Base-by-base conservation (phyloP, 2,329 filamentous ascomycete genomes). In the Aspergillus amoenus region DNA sequence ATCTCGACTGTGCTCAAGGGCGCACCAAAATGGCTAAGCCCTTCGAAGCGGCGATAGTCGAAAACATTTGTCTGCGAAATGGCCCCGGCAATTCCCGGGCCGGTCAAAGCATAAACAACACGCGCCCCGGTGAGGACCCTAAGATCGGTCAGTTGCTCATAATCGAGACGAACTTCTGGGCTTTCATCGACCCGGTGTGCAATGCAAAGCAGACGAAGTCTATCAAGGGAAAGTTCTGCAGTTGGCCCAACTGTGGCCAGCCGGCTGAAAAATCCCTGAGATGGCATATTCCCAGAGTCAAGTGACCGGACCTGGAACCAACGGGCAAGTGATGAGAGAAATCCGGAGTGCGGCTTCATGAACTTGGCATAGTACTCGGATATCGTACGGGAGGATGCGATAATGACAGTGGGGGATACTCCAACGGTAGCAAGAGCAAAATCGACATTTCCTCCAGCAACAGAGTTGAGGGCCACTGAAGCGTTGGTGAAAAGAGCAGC, bases 1-100 rank as follows among this genome's bases (percentile, higher is more conserved):
- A 97, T 73, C 77, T 97, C 93, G 1, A 93, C 83, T 65, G 86
- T 88, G 61, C 88, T 90, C 41, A 94, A 70, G 2, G 93, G 93
- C 9, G 88, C 81, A 3, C 94, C 94, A 68, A 97, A 96, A 72
- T 96, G 92, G 57, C 75, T 79, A 45, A 78, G 76, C 44, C 74
- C 75, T 12, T 63, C 61, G 17, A 74, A 72, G 37, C 75, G 75
- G 48, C 93, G 81, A 73, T 97, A 97, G 71, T 97, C 93, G 69
- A 90, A 95, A 40, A 93, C 82, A 60, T 90, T 87, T 7, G 90
- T 96, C 76, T 97, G 93, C 1, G 88, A 81, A n/a, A 96, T 84
- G 1, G 93, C 88, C 39, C 94, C 94, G 2, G 93, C 93, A n/a
- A 97, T 90, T 59, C 85, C 84, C 22, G 91, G 80, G 1, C 89